phyloP scores from a whole-genome alignment of 306 rosid genomes.

The Alnus glutinosa region DNA sequence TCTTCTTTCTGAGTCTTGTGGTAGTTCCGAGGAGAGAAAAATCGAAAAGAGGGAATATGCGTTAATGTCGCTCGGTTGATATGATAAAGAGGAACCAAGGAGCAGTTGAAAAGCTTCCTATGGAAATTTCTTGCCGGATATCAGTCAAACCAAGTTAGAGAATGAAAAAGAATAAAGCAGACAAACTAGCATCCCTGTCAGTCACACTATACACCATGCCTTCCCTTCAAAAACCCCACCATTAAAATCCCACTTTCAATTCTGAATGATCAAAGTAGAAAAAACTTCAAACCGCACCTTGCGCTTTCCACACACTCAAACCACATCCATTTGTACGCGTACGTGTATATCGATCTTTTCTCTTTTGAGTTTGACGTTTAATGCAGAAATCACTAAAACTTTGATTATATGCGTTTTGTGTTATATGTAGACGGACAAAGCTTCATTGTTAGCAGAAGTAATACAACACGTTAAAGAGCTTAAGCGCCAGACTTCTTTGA shows the following conservation, averaged over 20 bases:
- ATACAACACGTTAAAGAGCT: constrained; percentile 88
- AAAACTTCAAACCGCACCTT: constrained; percentile 1
- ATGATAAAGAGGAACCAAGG: constrained; percentile 60
- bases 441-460: constrained; percentile 83
- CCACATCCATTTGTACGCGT: background rate
- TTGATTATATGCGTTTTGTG: too few relatives aligned
- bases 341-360: background rate
- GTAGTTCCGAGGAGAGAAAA: constrained; percentile 57
- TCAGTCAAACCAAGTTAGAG: constrained; percentile 50
- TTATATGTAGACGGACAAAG: constrained; percentile 73
- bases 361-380: background rate
- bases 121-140: constrained; percentile 64
- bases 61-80: constrained; percentile 68
- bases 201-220: constrained; percentile 24
- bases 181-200: constrained; percentile 65
- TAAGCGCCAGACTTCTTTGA: constrained; percentile 72
- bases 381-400: background rate
- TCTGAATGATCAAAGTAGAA: background rate
- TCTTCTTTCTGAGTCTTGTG: constrained; percentile 39
- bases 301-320: background rate
- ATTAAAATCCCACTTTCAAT: background rate
- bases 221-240: constrained; percentile 1
- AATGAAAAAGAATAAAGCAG: constrained; percentile 45
- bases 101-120: constrained; percentile 64
- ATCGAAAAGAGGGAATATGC: constrained; percentile 40